Percentiles rank a stretch among this genome's conserved stretches.
These are phyloP conservation scores for Amorphotheca resinae DNA, from an alignment of 495 filamentous ascomycete genomes.

Conservation along the genomic window DNA sequence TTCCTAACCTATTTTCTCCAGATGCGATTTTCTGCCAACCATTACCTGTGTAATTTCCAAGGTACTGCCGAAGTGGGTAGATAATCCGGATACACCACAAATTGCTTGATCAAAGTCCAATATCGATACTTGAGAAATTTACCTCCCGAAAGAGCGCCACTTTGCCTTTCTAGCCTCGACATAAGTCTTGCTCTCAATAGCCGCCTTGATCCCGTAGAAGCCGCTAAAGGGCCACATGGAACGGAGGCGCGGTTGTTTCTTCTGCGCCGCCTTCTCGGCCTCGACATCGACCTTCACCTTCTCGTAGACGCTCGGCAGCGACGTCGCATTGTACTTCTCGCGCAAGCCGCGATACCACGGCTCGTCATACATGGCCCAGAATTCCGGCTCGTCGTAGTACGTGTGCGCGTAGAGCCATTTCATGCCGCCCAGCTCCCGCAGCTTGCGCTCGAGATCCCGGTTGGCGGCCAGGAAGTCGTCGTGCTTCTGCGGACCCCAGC, in stretches of 20 bases:
- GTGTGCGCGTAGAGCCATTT: conserved; percentile 52
- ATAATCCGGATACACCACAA: too few species aligned
- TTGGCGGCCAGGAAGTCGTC: conserved; percentile 42
- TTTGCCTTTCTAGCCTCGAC: conserved; percentile 7
- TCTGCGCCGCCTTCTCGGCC: neutral
- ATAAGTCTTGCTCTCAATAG: conserved; percentile 16
- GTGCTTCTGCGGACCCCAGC: conserved; percentile 31
- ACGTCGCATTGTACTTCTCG: conserved; percentile 35
- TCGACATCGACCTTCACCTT: conserved; percentile 38
- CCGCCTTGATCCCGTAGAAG: conserved; percentile 17
- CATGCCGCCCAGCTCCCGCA: conserved; percentile 52
- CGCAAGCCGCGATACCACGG: conserved; percentile 39
- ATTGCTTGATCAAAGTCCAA: too few species aligned
- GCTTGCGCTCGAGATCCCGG: conserved; percentile 48
- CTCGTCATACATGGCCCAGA: conserved; percentile 40
- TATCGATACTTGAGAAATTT: too few species aligned
- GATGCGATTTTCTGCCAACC: too few species aligned
- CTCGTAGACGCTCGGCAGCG: conserved; percentile 43
- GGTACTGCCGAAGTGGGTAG: too few species aligned
- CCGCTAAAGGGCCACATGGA: conserved; percentile 17
- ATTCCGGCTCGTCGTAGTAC: conserved; percentile 42
- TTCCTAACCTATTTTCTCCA: too few species aligned
- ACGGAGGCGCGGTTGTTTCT: too few species aligned
- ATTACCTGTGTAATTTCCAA: too few species aligned
- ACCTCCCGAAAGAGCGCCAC: conserved; percentile 15